Conservation (phyloP, 441 rosid species). For the Populus hybrid region DNA sequence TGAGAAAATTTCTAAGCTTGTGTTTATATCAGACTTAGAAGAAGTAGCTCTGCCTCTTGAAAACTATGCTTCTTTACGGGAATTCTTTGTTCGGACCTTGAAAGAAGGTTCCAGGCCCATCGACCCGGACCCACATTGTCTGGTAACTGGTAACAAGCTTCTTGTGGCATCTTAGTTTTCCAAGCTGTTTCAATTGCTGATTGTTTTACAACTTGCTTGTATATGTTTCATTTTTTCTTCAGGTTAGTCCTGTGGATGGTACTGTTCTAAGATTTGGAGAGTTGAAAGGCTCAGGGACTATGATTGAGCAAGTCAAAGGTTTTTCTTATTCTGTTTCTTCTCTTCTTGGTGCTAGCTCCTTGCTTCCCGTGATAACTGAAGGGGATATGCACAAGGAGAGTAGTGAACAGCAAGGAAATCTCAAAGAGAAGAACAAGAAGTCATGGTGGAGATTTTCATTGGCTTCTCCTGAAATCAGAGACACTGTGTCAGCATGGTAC, state of each 20-base stretch:
- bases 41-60: conserved; percentile 87
- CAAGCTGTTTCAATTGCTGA: conserved; percentile 20
- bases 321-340: conserved; percentile 79
- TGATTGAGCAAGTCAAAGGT: conserved; percentile 98
- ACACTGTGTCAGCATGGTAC: conserved; percentile 54
- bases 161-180: conserved; percentile 29
- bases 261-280: conserved; percentile 79
- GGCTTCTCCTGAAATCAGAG: conserved; percentile 77
- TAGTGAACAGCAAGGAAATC: conserved; percentile 35
- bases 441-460: conserved; percentile 84
- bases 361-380: conserved; percentile 61
- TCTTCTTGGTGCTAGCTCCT: conserved; percentile 78
- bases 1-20: not conserved
- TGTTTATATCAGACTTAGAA: conserved; percentile 66
- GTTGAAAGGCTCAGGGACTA: conserved; percentile 71
- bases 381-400: conserved; percentile 34
- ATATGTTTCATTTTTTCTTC: conserved; percentile 17
- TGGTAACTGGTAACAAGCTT: conserved; percentile 88
- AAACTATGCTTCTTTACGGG: conserved; percentile 68
- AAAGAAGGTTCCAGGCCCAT: conserved; percentile 92
- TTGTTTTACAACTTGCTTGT: conserved; percentile 8
- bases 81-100: conserved; percentile 85
- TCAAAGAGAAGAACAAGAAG: conserved; percentile 47
- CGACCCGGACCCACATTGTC: conserved; percentile 76
- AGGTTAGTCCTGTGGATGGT: conserved; percentile 98